phyloP scores from a whole-genome alignment of 345 rosid genomes.

The Citrus australasica region DNA sequence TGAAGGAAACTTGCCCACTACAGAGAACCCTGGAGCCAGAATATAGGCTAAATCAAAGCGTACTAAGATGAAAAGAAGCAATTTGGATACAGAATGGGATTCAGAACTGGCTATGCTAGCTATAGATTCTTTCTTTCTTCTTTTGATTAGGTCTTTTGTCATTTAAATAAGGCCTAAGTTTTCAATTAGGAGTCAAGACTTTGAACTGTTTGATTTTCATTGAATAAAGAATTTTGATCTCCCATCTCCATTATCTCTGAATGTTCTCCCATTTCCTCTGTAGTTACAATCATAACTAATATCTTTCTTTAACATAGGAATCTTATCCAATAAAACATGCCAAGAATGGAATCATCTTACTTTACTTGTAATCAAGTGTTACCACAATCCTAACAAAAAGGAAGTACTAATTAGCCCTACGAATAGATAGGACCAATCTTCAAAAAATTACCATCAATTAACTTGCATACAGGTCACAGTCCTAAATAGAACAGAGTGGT shows the following conservation, averaged over 20 bases:
- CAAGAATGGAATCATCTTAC: neutral
- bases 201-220: neutral
- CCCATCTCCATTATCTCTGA: neutral
- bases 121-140: neutral
- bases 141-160: neutral
- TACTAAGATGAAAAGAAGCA: neutral
- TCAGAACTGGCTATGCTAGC: neutral
- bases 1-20: slow-evolving; percentile 67
- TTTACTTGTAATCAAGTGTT: neutral
- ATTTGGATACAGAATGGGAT: neutral
- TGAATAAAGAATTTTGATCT: too few relatives aligned
- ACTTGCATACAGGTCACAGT: neutral
- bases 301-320: neutral
- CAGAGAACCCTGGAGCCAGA: slow-evolving; percentile 56
- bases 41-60: slow-evolving; percentile 19
- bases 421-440: neutral
- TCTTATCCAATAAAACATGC: neutral
- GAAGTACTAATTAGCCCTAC: neutral
- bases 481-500: neutral
- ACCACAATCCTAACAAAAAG: neutral
- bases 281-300: neutral
- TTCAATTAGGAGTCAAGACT: neutral
- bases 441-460: neutral
- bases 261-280: neutral
- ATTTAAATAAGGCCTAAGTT: neutral